Evolutionary conservation across 2,329 filamentous ascomycete genomes (phyloP), one percentile per base, ranked within the genome.

Genomic region (Akanthomyces dipterigenus): DNA sequence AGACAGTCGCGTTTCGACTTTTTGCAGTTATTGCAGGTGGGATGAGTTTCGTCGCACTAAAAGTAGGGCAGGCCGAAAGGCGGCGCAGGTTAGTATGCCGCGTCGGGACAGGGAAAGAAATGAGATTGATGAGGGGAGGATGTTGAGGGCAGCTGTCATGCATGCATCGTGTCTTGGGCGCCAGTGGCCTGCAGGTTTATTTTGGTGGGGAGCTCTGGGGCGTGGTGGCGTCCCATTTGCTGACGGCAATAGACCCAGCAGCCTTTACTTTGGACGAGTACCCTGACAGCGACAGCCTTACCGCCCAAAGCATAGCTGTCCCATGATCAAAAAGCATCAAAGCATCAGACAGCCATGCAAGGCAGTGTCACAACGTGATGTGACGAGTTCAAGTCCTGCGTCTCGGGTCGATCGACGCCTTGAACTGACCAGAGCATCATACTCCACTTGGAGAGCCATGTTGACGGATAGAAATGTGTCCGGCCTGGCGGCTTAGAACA

Each of bases 31-130:
- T 91, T 88, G 80, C 95, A 99, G 63, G 88, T 87, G 24, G 95
- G 95, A 75, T 96, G 92, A 64, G 86, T 87, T 81, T 99, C 95
- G 84, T 98, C 95, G 78, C 95, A 99, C 95, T 97, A 73, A 67
- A 67, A 63, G 64, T 63, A 66, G 60, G 62, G 67, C 63, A 64
- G 53, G 67, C 69, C 69, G 67, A 55, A 64, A 56, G 61, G 63
- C 16, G 53, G 53, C 28, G 38, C 34, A 55, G n/a, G 45, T 55
- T 53, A 62, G 60, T 36, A 42, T 48, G 28, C 18, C 20, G 20
- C 9, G 42, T 24, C 20, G 28, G 20, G 7, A 16, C 20, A 20
- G 14, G 18, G 11, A 22, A 14, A 34, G 40, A 46, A 55, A 34
- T 7, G n/a, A 56, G 20, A 20, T 8, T 31, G n/a, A 31, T 43